A percentile compares a stretch with the other conserved stretches of the same genome.
These are phyloP conservation scores for Scalesia atractyloides DNA, from an alignment of 129 eudicot genomes.

Conservation along the genomic window DNA sequence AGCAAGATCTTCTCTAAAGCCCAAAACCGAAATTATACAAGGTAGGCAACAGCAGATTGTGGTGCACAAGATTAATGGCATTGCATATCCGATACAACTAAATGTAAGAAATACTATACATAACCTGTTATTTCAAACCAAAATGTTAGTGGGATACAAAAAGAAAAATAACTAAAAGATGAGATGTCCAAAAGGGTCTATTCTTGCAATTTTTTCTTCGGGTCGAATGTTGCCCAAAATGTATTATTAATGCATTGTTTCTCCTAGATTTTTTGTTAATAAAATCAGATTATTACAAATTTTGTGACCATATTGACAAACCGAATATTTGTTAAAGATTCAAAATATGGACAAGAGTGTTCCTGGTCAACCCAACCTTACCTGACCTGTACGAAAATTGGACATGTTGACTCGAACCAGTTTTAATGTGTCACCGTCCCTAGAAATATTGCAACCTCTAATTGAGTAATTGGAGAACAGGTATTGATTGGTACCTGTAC, in stretches of 20 bases:
- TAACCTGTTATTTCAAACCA: constrained; percentile 54
- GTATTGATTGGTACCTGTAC: constrained; percentile 60
- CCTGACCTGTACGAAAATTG: not conserved
- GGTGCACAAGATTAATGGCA: constrained; percentile 95
- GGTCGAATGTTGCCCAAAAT: not conserved
- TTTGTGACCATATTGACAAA: not conserved
- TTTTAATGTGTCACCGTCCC: not conserved
- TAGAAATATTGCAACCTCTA: not conserved
- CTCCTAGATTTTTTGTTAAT: not conserved
- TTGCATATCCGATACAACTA: constrained; percentile 96
- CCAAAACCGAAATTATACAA: constrained; percentile 85
- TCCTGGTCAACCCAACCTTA: not conserved
- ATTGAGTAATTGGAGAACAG: constrained; percentile 7
- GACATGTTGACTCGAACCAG: not conserved
- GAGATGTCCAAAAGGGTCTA: not conserved
- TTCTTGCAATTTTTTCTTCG: not conserved
- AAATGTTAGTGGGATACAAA: constrained; percentile 9
- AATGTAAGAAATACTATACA: constrained; percentile 93
- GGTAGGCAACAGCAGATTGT: constrained; percentile 99
- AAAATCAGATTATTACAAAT: not conserved
- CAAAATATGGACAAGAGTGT: not conserved
- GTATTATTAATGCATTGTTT: not conserved
- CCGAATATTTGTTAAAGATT: not conserved
- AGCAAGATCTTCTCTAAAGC: constrained; percentile 84
- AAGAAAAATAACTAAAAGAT: not conserved